Conservation (phyloP, 768 basidiomycete genomes). For the Hypsizygus marmoreus region DNA sequence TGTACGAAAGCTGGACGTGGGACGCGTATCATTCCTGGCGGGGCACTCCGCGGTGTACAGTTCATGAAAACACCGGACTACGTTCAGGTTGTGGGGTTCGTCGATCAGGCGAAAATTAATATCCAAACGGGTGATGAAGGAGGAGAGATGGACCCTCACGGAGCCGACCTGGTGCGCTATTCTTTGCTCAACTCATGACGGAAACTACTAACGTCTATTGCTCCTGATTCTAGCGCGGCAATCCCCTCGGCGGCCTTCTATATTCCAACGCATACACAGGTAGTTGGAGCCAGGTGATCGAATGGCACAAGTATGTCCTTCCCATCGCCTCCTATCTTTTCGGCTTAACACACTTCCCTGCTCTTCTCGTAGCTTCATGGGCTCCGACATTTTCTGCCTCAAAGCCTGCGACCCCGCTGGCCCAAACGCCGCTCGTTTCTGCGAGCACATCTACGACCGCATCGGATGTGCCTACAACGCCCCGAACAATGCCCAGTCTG, state of each 20-base stretch:
- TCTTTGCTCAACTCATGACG: background rate
- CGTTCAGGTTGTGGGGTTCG: conserved; percentile 60
- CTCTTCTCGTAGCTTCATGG: conserved; percentile 58
- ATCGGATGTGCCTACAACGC: conserved; percentile 64
- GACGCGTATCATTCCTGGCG: conserved; percentile 70
- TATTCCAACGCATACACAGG: conserved; percentile 27
- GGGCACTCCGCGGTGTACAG: conserved; percentile 67
- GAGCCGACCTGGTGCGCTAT: conserved; percentile 53
- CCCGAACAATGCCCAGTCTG: conserved; percentile 52
- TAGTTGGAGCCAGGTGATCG: conserved; percentile 49
- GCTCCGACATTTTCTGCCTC: conserved; percentile 52
- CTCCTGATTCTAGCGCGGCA: conserved; percentile 12
- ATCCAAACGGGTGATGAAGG: conserved; percentile 57
- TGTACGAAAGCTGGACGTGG: conserved; percentile 74
- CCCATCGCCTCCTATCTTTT: background rate
- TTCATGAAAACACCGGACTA: conserved; percentile 61
- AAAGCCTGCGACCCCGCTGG: conserved; percentile 60
- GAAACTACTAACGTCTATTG: too few species aligned
- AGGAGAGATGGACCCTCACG: conserved; percentile 79
- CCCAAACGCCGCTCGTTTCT: conserved; percentile 42
- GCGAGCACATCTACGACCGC: conserved; percentile 65
- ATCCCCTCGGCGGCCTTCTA: conserved; percentile 16
- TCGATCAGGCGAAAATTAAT: conserved; percentile 63
- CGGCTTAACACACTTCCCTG: too few species aligned
- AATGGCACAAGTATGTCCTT: conserved; percentile 55